Conservation (phyloP, 768 basidiomycete species). For the Holtermannia corniformis region DNA sequence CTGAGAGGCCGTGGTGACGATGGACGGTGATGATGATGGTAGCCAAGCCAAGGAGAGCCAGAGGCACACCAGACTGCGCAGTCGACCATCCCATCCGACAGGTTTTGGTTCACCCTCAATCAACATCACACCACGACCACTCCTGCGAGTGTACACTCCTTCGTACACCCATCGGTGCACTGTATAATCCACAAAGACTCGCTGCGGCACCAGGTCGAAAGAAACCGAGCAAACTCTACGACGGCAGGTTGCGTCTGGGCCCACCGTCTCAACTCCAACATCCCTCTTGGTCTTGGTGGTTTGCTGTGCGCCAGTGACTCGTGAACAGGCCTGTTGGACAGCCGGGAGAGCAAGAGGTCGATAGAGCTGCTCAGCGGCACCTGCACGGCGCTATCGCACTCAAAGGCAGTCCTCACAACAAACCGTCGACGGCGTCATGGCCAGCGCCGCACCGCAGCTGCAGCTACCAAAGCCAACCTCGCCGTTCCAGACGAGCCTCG, state of each 20-base stretch:
- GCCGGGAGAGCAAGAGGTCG: too few species aligned
- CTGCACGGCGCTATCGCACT: too few species aligned
- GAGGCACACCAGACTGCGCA: neutral
- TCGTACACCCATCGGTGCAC: neutral
- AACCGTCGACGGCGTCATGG: too few species aligned
- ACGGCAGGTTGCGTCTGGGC: neutral
- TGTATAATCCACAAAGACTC: neutral
- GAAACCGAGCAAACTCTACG: neutral
- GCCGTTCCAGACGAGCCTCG: neutral
- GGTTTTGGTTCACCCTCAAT: neutral
- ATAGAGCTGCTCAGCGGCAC: too few species aligned
- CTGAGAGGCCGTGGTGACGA: neutral
- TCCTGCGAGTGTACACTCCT: too few species aligned
- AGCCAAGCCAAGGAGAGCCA: neutral
- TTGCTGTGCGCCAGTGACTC: too few species aligned
- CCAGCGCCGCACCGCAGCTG: too few species aligned
- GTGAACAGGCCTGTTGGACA: too few species aligned
- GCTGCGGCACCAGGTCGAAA: neutral
- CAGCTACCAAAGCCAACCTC: neutral
- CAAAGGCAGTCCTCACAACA: too few species aligned
- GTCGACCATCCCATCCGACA: neutral
- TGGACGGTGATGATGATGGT: neutral
- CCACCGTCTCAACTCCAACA: neutral
- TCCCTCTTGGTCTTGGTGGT: too few species aligned
- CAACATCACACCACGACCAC: too few species aligned